These are phyloP conservation scores for Coleophoma cylindrospora DNA, from an alignment of 2,329 filamentous ascomycete species.

Conservation along the genomic window DNA sequence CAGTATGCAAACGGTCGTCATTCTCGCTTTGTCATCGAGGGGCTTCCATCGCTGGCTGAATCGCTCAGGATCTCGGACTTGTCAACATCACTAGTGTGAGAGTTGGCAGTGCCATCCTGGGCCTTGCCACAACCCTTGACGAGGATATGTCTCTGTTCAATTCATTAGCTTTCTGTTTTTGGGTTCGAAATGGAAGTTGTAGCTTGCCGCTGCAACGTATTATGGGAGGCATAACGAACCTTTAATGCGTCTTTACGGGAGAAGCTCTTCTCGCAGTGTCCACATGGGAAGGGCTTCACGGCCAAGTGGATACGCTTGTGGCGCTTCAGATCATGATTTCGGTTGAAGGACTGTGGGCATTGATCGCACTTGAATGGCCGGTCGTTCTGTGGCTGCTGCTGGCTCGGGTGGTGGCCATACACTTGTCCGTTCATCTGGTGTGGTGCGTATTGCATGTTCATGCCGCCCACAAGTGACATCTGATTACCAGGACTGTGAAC, in stretches of 20 bases:
- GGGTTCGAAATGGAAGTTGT: constrained; percentile 1
- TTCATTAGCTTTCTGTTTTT: constrained; percentile 19
- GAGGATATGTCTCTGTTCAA: constrained; percentile 55
- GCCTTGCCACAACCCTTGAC: constrained; percentile 62
- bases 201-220: constrained; percentile 10
- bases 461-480: constrained; percentile 61
- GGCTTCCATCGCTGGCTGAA: constrained; percentile 11
- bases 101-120: constrained; percentile 10
- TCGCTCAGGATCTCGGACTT: constrained; percentile 25
- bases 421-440: constrained; percentile 42
- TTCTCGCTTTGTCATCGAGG: constrained; percentile 2
- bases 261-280: constrained; percentile 91
- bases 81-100: constrained; percentile 18
- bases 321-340: constrained; percentile 93
- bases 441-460: constrained; percentile 46
- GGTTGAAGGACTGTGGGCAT: constrained; percentile 89
- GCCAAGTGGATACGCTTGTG: constrained; percentile 94
- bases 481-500: constrained; percentile 68
- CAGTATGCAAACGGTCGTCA: background rate
- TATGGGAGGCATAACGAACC: constrained; percentile 50
- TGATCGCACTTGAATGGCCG: constrained; percentile 92
- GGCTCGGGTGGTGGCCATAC: constrained; percentile 48
- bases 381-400: constrained; percentile 58
- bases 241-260: constrained; percentile 95
- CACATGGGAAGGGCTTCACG: constrained; percentile 93